Evolutionary conservation across 768 basidiomycete genomes (phyloP), one percentile per base, ranked within the genome.

Genomic region (Artomyces pyxidatus): DNA sequence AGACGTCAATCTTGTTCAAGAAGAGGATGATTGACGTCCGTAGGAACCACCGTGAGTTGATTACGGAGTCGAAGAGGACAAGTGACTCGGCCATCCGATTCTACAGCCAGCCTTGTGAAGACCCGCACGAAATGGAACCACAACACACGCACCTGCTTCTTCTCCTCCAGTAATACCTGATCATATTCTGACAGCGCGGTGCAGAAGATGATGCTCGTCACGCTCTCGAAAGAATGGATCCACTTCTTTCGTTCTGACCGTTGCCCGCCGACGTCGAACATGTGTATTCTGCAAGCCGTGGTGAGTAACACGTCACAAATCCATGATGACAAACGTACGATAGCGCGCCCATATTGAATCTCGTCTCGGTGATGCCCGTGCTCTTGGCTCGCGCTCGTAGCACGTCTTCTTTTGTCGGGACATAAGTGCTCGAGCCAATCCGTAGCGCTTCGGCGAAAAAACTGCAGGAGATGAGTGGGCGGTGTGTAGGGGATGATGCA

Each of bases 331-430:
- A 19, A n/a, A 60, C 65, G 41, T 45, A 66, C 63, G 64, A 68
- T 48, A 72, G 47, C 23, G 65, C 77, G 3, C 84, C 86, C 75
- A 88, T 78, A 11, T 71, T 73, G 50, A 89, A 88, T 59, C 84
- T 68, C 6, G 93, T 96, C 68, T 97, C 93, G 5, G 81, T 83
- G 58, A 97, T 94, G 16, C 92, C 92, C 3, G 87, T 83, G 48
- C 83, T 90, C 71, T 94, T 94, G 50, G 81, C 80, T 55, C 91
- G 78, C n/a, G 90, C 89, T 22, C 90, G 73, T 23, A 97, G 70
- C 2, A 95, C 86, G 61, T 97, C 94, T 6, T 77, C 81, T 59
- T 89, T 87, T 17, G 83, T 87, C 0, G 94, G 94, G 0, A 85
- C 70, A 60, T 94, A 98, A n/a, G 78, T 81, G 0, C 79, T 74